A percentile compares a stretch with the other conserved stretches of the same genome.
Evolutionary conservation across 768 basidiomycete species (phyloP).

Genomic region (Trametes villosa): DNA sequence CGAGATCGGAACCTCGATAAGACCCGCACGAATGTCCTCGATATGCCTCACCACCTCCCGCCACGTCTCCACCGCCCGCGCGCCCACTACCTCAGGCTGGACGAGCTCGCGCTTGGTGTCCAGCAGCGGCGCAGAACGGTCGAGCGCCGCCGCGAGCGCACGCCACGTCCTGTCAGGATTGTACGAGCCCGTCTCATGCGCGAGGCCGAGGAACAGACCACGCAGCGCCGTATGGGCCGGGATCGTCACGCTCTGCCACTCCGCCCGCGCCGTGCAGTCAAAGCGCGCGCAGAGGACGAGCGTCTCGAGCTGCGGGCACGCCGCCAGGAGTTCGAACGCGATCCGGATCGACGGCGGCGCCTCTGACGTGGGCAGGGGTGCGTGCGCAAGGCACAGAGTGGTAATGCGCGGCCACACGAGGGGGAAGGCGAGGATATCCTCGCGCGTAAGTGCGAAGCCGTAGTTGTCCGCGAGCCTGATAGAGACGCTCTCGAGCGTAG

Average conservation of each 20-base stretch:
- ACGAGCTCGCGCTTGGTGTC: not conserved
- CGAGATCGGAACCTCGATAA: not conserved
- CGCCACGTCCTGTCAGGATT: slow-evolving; percentile 8
- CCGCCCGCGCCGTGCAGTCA: not conserved
- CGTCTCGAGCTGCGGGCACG: not conserved
- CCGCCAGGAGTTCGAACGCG: slow-evolving; percentile 1
- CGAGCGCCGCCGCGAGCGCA: not conserved
- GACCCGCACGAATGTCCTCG: not conserved
- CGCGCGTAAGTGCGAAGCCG: slow-evolving; percentile 3
- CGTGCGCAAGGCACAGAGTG: slow-evolving; percentile 3
- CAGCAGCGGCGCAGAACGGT: not conserved
- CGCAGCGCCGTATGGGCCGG: slow-evolving; percentile 1
- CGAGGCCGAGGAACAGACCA: slow-evolving; percentile 2
- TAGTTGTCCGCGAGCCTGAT: slow-evolving; percentile 11
- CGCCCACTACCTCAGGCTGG: not conserved
- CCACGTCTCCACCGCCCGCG: slow-evolving; percentile 1
- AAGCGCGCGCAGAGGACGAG: slow-evolving; percentile 13
- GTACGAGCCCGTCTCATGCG: slow-evolving; percentile 8
- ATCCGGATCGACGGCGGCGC: not conserved
- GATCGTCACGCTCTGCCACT: not conserved
- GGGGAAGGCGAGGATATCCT: slow-evolving; percentile 4
- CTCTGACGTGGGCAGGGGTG: not conserved
- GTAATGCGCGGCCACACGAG: slow-evolving; percentile 5
- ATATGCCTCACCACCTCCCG: not conserved
- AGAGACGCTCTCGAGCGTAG: not conserved